phyloP scores from a whole-genome alignment of 2,329 filamentous ascomycete species.

The Monosporascus sp. region DNA sequence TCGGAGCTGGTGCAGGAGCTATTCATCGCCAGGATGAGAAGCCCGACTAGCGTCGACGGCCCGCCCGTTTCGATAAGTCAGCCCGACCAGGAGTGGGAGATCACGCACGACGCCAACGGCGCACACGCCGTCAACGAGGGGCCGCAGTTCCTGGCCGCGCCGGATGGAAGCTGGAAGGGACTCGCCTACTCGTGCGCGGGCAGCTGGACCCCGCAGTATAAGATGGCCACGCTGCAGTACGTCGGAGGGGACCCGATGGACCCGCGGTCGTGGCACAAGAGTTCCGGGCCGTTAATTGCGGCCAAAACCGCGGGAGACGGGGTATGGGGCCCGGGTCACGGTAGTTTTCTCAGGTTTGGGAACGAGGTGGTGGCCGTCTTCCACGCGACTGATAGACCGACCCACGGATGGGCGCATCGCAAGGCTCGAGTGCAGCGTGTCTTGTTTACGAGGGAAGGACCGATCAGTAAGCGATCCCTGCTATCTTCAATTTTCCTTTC shows the following conservation, averaged over 20 bases:
- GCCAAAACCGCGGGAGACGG: constrained; percentile 9
- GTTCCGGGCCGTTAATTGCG: constrained; percentile 21
- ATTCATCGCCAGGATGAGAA: constrained; percentile 21
- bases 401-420: constrained; percentile 26
- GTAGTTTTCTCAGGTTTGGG: constrained; percentile 21
- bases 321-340: constrained; percentile 26
- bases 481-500: background rate
- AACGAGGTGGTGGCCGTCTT: constrained; percentile 25
- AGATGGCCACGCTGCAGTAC: constrained; percentile 26
- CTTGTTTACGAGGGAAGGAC: constrained; percentile 22
- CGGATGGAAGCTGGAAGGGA: constrained; percentile 24
- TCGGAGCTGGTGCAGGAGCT: constrained; percentile 25
- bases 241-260: constrained; percentile 24
- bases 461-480: constrained; percentile 8
- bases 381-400: constrained; percentile 24
- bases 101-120: constrained; percentile 22
- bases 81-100: constrained; percentile 25
- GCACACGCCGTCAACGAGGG: constrained; percentile 29
- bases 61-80: constrained; percentile 17
- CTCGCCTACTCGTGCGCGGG: constrained; percentile 26
- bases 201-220: constrained; percentile 29
- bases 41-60: constrained; percentile 17
- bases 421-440: constrained; percentile 24
- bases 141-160: constrained; percentile 26
- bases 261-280: constrained; percentile 23